Conservation (phyloP, 768 basidiomycete species). For the Lactarius vividus region DNA sequence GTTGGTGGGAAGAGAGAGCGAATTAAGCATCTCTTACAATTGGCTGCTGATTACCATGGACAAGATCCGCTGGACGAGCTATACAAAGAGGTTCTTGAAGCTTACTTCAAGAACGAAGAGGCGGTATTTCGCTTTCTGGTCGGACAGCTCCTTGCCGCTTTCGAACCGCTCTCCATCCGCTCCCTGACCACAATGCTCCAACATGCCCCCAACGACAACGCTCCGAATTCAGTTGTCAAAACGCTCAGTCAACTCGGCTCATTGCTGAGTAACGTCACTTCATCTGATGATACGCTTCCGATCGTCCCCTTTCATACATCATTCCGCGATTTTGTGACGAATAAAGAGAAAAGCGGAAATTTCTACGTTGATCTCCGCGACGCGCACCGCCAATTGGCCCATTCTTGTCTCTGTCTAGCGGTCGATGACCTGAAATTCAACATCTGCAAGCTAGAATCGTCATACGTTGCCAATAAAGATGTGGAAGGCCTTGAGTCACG, state of each 20-base stretch:
- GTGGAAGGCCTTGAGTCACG: background rate
- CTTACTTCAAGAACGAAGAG: background rate
- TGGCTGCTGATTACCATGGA: background rate
- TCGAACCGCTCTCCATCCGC: constrained; percentile 4
- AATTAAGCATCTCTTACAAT: background rate
- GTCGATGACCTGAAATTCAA: background rate
- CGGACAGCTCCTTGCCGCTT: background rate
- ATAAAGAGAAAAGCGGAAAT: background rate
- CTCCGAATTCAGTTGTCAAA: background rate
- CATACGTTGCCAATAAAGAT: background rate
- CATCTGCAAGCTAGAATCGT: constrained; percentile 5
- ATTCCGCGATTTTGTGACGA: constrained; percentile 1
- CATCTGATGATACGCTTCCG: background rate
- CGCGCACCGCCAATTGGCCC: background rate
- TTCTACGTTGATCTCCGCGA: background rate
- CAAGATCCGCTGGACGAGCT: background rate
- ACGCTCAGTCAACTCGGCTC: constrained; percentile 1
- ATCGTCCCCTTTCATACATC: background rate
- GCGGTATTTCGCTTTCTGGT: background rate
- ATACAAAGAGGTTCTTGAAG: background rate
- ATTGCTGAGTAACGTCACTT: constrained; percentile 6
- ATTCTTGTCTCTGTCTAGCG: background rate
- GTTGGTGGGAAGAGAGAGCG: background rate
- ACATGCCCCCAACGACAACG: no score
- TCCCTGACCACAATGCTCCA: background rate